Conservation (phyloP, 2,329 filamentous ascomycete species). For the Amauroascus niger region DNA sequence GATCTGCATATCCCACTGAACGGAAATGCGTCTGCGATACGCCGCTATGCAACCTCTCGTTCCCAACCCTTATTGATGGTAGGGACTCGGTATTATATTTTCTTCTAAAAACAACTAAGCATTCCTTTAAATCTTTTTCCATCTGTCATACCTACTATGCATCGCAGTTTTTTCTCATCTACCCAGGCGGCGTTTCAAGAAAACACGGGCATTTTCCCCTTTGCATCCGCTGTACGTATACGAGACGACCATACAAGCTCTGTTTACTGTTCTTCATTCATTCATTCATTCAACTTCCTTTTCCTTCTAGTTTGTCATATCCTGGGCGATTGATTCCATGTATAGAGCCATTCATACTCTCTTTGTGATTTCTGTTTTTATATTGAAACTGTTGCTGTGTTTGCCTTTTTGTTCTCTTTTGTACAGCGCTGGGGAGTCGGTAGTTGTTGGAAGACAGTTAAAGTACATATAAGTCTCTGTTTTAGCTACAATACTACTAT, state of each 20-base stretch:
- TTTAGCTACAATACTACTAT: too few relatives aligned
- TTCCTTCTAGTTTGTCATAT: not conserved
- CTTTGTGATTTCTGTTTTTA: not conserved
- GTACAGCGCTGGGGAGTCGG: not conserved
- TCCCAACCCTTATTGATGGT: too few relatives aligned
- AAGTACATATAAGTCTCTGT: too few relatives aligned
- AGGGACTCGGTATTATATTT: not conserved
- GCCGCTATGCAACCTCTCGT: too few relatives aligned
- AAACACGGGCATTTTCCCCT: not conserved
- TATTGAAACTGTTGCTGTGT: not conserved
- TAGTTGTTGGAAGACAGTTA: too few relatives aligned
- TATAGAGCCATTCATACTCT: not conserved
- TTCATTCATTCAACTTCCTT: not conserved
- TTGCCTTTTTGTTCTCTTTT: not conserved
- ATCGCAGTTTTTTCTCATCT: not conserved
- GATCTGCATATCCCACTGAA: too few relatives aligned
- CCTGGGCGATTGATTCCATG: not conserved
- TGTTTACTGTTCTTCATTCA: not conserved
- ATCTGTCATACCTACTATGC: not conserved
- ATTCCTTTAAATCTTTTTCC: constrained; percentile 9
- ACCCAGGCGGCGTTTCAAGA: not conserved
- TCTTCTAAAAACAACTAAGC: not conserved
- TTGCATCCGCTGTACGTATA: not conserved
- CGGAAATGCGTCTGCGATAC: too few relatives aligned
- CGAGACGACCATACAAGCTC: not conserved